Conservation (phyloP, 495 filamentous ascomycete genomes). For the Neurospora discreta region DNA sequence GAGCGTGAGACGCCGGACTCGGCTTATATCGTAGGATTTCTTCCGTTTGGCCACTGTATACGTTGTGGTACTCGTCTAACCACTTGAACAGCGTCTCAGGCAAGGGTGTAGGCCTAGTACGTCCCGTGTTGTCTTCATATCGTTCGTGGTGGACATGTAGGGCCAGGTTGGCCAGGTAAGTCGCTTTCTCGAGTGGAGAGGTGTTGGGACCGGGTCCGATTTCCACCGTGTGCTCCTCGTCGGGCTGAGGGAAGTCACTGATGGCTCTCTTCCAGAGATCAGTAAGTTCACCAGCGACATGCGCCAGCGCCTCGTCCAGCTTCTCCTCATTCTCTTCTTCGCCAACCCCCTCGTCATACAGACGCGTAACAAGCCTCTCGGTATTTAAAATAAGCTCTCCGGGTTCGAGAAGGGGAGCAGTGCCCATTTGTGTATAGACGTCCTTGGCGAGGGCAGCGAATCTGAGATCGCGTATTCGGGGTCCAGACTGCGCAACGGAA, state of each 20-base stretch:
- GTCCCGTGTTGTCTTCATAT: conserved; percentile 26
- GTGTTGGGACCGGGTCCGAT: conserved; percentile 55
- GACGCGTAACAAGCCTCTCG: conserved; percentile 36
- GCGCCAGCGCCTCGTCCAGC: conserved; percentile 43
- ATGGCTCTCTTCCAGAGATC: conserved; percentile 47
- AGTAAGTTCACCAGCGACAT: conserved; percentile 42
- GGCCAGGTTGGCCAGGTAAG: conserved; percentile 57
- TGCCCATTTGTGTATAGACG: conserved; percentile 33
- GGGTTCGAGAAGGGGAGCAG: conserved; percentile 34
- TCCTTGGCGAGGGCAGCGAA: conserved; percentile 42
- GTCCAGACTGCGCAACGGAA: conserved; percentile 27
- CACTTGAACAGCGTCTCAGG: conserved; percentile 70
- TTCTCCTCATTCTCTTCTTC: conserved; percentile 41
- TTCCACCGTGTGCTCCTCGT: conserved; percentile 42
- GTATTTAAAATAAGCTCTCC: conserved; percentile 47
- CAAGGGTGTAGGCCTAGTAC: conserved; percentile 34
- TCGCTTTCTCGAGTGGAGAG: conserved; percentile 54
- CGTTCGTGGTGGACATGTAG: conserved; percentile 66
- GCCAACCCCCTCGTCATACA: conserved; percentile 48
- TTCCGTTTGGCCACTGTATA: conserved; percentile 47
- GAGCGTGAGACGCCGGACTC: conserved; percentile 56
- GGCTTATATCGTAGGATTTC: conserved; percentile 50
- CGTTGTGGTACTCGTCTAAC: conserved; percentile 58
- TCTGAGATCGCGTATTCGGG: conserved; percentile 22
- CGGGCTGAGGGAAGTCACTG: conserved; percentile 30